Base-by-base conservation (phyloP, 2,329 filamentous ascomycete species). In the Dactylellina leptospora region DNA sequence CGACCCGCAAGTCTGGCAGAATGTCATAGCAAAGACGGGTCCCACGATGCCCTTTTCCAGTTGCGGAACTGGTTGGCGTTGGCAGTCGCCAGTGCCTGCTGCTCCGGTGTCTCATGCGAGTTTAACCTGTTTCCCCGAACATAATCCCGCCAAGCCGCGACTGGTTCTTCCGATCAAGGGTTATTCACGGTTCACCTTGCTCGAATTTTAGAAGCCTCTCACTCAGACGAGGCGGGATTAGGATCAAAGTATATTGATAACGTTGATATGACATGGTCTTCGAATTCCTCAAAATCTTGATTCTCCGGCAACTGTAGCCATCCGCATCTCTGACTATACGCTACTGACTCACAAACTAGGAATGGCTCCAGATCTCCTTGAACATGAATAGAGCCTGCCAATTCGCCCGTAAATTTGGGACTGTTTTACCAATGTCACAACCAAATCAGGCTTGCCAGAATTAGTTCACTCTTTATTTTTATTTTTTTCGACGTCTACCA, bases 71-170 rank as follows among this genome's bases (percentile, higher is more conserved):
- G 6, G 2, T 16, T 30, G 8, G n/a, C n/a, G n/a, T n/a, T n/a
- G n/a, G n/a, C n/a, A n/a, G 28, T 53, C 48, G 48, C 48, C 22
- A 53, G 48, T 38, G 28, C 48, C 38, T 30, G 16, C 28, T 45
- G 4, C 20, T 18, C 4, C 10, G 11, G 2, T 6, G 10, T 36
- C 10, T 38, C 30, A 53, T 53, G 16, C 48, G 47, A 51, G 10
- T n/a, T 53, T 23, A 13, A 28, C 11, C 22, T 36, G 48, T n/a
- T 28, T 27, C 25, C 30, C 30, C 38, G 30, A 44, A 11, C 28
- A 4, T 16, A 38, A 53, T 53, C 48, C 28, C 48, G 30, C 48
- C 48, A 53, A 53, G 48, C 36, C 36, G 10, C 36, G n/a, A n/a
- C n/a, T n/a, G n/a, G n/a, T n/a, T n/a, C n/a, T n/a, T n/a, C n/a